Conservation (phyloP, 106 monocot species). For the Vanilla planifolia region DNA sequence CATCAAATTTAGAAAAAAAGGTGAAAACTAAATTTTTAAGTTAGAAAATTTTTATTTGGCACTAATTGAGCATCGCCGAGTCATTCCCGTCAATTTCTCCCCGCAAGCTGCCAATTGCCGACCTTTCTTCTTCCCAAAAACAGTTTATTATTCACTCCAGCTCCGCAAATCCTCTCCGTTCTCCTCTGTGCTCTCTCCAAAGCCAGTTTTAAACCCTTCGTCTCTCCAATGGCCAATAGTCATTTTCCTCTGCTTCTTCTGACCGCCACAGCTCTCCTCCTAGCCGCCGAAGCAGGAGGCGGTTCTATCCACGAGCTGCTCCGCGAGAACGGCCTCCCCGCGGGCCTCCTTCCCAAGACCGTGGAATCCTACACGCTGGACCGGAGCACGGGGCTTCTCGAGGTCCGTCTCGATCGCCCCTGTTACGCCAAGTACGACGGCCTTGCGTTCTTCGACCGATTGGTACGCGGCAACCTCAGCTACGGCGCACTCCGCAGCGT, state of each 20-base stretch:
- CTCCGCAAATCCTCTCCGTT: too few species aligned
- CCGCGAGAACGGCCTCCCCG: conserved; percentile 18
- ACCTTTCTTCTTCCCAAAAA: background rate
- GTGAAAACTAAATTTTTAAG: too few species aligned
- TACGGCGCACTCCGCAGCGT: conserved; percentile 18
- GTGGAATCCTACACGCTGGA: conserved; percentile 21
- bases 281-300: background rate
- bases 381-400: conserved; percentile 14
- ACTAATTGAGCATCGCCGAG: background rate
- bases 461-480: conserved; percentile 20
- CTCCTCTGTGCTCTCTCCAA: too few species aligned
- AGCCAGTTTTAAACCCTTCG: background rate
- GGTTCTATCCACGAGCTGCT: conserved; percentile 26
- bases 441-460: conserved; percentile 15
- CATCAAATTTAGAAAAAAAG: too few species aligned
- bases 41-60: too few species aligned
- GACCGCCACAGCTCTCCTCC: background rate
- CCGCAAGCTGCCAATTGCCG: background rate
- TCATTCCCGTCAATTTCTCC: conserved; percentile 2
- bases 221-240: background rate
- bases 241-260: background rate
- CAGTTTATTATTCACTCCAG: too few species aligned
- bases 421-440: conserved; percentile 26
- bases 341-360: conserved; percentile 18
- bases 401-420: conserved; percentile 16